Conservation (phyloP, 2,329 filamentous ascomycete species). For the Ophiocordyceps sinensis region DNA sequence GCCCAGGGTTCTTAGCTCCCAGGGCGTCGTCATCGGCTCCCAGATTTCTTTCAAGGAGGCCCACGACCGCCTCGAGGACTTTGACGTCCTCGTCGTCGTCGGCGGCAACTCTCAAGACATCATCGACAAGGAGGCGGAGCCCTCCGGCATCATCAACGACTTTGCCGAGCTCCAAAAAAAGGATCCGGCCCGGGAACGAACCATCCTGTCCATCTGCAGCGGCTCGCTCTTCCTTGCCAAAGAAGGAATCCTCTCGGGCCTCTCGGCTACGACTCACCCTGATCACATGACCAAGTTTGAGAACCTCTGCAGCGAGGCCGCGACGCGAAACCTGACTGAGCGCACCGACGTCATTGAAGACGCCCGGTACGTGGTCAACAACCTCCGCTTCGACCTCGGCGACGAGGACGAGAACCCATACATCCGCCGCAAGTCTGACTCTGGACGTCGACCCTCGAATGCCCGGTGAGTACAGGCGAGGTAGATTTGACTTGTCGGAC, state of each 20-base stretch:
- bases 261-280: conserved; percentile 71
- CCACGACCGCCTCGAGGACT: conserved; percentile 57
- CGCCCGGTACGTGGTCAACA: conserved; percentile 76
- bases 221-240: conserved; percentile 65
- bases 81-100: conserved; percentile 65
- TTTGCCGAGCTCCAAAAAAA: conserved; percentile 69
- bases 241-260: conserved; percentile 61
- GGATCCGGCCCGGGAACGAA: conserved; percentile 67
- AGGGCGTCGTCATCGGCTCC: conserved; percentile 57
- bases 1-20: conserved; percentile 37
- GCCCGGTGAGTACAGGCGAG: conserved; percentile 33
- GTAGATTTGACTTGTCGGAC: background rate
- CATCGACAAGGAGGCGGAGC: conserved; percentile 53
- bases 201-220: conserved; percentile 66
- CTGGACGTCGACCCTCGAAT: conserved; percentile 44
- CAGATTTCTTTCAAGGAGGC: conserved; percentile 71
- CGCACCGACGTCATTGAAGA: conserved; percentile 74
- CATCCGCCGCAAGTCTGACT: conserved; percentile 60
- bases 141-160: conserved; percentile 56
- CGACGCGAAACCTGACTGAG: conserved; percentile 55
- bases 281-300: conserved; percentile 70
- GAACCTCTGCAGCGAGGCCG: conserved; percentile 62
- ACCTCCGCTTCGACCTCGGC: conserved; percentile 72
- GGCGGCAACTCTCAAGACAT: conserved; percentile 53
- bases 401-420: conserved; percentile 75